These are phyloP conservation scores for Neurospora discreta DNA, from an alignment of 495 filamentous ascomycete species.

Conservation along the genomic window DNA sequence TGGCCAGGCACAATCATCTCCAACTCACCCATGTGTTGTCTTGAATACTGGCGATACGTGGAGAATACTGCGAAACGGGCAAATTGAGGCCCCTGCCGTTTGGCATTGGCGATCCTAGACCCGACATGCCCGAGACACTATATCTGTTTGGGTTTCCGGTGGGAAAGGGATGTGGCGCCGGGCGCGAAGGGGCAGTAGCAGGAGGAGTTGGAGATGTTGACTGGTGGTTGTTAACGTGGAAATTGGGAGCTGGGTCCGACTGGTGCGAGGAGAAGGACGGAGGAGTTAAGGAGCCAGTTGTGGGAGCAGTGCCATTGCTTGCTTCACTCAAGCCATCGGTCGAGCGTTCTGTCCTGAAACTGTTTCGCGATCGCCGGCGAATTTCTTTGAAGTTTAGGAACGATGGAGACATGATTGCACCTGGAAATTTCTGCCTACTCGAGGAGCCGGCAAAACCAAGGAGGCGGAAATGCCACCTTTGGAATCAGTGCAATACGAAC, in stretches of 20 bases:
- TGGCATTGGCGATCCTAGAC: conserved; percentile 44
- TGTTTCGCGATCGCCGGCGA: conserved; percentile 60
- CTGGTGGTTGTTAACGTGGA: conserved; percentile 30
- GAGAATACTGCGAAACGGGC: conserved; percentile 65
- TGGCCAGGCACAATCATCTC: conserved; percentile 1
- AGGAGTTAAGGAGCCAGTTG: conserved; percentile 34
- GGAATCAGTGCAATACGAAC: background rate
- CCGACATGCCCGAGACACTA: conserved; percentile 43
- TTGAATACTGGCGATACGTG: conserved; percentile 59
- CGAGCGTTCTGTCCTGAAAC: conserved; percentile 46
- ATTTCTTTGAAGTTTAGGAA: conserved; percentile 64
- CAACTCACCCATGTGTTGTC: conserved; percentile 71
- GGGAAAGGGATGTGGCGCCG: conserved; percentile 32
- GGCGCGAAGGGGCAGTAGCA: conserved; percentile 20
- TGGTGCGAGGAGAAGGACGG: conserved; percentile 29
- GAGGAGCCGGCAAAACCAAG: background rate
- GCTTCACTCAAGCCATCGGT: conserved; percentile 42
- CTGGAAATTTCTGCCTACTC: background rate
- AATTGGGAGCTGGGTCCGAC: conserved; percentile 37
- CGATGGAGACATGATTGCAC: conserved; percentile 37
- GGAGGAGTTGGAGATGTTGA: conserved; percentile 27
- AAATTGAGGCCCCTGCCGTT: conserved; percentile 39
- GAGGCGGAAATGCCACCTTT: background rate
- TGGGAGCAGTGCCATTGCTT: conserved; percentile 32
- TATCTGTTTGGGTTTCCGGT: conserved; percentile 26